Evolutionary conservation across 768 basidiomycete species (phyloP).

Genomic region (Podaxis mareebaensis): DNA sequence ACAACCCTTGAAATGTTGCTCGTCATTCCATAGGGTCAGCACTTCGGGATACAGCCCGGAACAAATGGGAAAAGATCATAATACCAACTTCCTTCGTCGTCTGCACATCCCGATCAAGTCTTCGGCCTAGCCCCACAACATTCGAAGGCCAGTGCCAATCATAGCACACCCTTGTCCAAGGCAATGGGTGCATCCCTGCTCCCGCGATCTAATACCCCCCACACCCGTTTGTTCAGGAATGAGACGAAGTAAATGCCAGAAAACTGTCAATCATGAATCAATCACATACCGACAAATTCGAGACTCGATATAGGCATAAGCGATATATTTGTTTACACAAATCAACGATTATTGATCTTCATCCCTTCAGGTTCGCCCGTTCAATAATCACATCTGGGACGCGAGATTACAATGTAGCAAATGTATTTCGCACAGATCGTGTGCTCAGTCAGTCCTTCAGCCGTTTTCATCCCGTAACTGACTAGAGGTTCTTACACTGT

Average conservation of each 20-base stretch:
- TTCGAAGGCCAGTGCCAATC: neutral
- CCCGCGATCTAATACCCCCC: conserved; percentile 6
- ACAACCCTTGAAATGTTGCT: neutral
- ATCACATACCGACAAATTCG: neutral
- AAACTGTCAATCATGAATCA: conserved; percentile 11
- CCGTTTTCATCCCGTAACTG: neutral
- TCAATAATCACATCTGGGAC: neutral
- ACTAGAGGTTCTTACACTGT: neutral
- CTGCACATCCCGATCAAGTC: neutral
- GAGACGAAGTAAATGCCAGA: neutral
- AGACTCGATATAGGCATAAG: conserved; percentile 11
- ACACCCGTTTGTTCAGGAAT: conserved; percentile 1
- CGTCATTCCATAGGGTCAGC: neutral
- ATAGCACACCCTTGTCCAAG: neutral
- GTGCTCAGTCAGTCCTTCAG: neutral
- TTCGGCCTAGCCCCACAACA: neutral
- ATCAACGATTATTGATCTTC: neutral
- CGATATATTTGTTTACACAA: neutral
- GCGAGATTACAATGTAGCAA: neutral
- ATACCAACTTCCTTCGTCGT: neutral
- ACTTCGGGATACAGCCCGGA: neutral
- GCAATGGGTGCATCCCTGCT: neutral
- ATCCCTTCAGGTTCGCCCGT: neutral
- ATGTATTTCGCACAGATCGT: neutral
- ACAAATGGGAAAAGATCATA: neutral